Base-by-base conservation (phyloP, 2,329 filamentous ascomycete species). In the Fusarium sp. region DNA sequence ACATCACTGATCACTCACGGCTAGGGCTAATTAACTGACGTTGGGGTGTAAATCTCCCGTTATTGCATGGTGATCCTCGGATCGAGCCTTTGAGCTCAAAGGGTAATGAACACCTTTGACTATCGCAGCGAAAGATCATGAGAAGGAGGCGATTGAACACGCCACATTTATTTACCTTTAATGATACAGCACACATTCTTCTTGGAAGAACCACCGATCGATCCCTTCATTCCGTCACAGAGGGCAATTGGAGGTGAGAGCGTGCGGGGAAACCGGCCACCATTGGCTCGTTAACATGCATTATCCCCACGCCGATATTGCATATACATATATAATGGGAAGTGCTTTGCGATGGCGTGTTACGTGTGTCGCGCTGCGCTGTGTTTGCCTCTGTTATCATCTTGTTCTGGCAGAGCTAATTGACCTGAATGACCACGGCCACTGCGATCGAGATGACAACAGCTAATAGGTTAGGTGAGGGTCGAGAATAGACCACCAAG, bases 241-340 rank as follows among this genome's bases (percentile, higher is more conserved):
- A 55, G n/a, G 48, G 54, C 57, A 62, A 72, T 72, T 68, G 63
- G 63, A 22, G 47, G 63, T 72, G 71, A 69, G 71, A 69, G 58
- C 47, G 67, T 74, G 71, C 71, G 72, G 71, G 71, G 71, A 72
- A 71, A 68, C 20, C 39, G 15, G 56, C 24, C 20, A 61, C 48
- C 13, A 72, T 72, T 72, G 55, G 67, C 36, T 54, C n/a, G 38
- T 61, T 38, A 66, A 66, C 22, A 47, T 48, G 44, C 14, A 47
- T 35, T 48, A 33, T 55, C 28, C 49, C 51, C 52, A 45, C 70
- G 51, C 33, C 33, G 22, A 33, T n/a, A 54, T 63, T 47, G 47
- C 41, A 51, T 54, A 35, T 8, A 14, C 13, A 6, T 26, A 45
- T 26, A 24, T 26, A 42, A 59, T 58, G 31, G 33, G n/a, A 48